phyloP scores from a whole-genome alignment of 2,329 filamentous ascomycete species.

The Trichophyton simii region DNA sequence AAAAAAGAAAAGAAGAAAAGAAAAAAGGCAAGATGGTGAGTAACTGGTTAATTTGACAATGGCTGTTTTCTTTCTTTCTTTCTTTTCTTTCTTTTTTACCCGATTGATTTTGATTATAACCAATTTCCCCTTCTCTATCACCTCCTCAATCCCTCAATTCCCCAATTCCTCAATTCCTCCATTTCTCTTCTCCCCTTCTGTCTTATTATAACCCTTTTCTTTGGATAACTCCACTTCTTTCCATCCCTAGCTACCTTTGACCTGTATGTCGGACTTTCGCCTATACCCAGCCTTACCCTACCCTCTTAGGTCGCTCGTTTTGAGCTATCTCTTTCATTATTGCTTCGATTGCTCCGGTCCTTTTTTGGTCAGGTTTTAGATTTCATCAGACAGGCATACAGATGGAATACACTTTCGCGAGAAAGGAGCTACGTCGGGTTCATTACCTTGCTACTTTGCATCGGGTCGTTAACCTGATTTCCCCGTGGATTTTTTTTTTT shows the following conservation, averaged over 20 bases:
- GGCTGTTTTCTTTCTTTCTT: neutral
- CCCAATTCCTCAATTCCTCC: too few relatives aligned
- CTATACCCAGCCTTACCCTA: too few relatives aligned
- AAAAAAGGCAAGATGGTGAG: neutral
- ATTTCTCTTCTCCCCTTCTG: neutral
- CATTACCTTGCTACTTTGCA: neutral
- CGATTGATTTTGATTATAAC: neutral
- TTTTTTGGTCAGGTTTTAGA: neutral
- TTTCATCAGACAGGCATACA: neutral
- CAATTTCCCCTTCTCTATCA: neutral
- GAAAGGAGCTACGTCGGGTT: neutral
- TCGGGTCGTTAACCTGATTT: neutral
- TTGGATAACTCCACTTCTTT: neutral
- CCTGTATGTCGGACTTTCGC: too few relatives aligned
- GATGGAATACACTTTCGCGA: neutral
- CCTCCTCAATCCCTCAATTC: neutral
- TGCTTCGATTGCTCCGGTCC: neutral
- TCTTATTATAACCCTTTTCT: neutral
- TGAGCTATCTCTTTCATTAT: neutral
- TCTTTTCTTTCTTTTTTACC: neutral
- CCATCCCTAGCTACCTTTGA: too few relatives aligned
- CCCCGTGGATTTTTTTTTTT: neutral
- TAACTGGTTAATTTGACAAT: neutral
- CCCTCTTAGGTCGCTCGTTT: too few relatives aligned
- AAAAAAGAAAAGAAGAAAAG: neutral